These are phyloP conservation scores for Recurvomyces mirabilis DNA, from an alignment of 495 filamentous ascomycete species.

Conservation along the genomic window DNA sequence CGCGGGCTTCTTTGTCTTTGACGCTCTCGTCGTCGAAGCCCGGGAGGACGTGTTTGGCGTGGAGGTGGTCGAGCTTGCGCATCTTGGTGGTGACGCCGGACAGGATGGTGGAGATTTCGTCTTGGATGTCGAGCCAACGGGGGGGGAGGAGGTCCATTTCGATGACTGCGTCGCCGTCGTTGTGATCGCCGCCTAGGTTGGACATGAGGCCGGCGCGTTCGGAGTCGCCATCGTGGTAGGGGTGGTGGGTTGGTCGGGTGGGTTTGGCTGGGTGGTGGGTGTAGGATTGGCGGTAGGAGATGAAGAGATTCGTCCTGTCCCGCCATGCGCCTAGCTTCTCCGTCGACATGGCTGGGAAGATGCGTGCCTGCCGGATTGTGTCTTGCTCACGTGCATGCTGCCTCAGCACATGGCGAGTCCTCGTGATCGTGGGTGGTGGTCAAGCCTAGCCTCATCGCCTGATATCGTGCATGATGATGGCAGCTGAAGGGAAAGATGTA, in stretches of 20 bases:
- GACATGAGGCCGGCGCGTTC: conserved; percentile 82
- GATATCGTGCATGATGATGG: neutral
- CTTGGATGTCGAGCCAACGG: conserved; percentile 88
- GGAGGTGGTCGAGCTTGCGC: conserved; percentile 73
- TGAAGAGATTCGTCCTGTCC: conserved; percentile 96
- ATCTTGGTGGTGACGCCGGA: conserved; percentile 71
- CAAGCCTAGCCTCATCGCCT: too few species aligned
- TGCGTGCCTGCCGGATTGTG: neutral
- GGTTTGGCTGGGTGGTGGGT: conserved; percentile 87
- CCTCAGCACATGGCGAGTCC: neutral
- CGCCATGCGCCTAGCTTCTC: conserved; percentile 48
- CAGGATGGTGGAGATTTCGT: conserved; percentile 81
- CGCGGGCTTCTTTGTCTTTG: conserved; percentile 67
- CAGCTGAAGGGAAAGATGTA: neutral
- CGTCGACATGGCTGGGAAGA: conserved; percentile 1
- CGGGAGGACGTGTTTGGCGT: conserved; percentile 92
- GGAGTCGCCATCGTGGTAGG: conserved; percentile 34
- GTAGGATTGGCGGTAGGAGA: conserved; percentile 97
- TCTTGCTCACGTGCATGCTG: neutral
- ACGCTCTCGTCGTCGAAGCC: conserved; percentile 92
- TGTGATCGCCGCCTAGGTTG: conserved; percentile 46
- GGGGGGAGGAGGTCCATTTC: conserved; percentile 97
- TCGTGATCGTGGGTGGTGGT: too few species aligned
- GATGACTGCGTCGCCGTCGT: conserved; percentile 88
- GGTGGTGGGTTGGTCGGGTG: conserved; percentile 36